Base-by-base conservation (phyloP, 2,329 filamentous ascomycete genomes). In the Beauveria varroae region DNA sequence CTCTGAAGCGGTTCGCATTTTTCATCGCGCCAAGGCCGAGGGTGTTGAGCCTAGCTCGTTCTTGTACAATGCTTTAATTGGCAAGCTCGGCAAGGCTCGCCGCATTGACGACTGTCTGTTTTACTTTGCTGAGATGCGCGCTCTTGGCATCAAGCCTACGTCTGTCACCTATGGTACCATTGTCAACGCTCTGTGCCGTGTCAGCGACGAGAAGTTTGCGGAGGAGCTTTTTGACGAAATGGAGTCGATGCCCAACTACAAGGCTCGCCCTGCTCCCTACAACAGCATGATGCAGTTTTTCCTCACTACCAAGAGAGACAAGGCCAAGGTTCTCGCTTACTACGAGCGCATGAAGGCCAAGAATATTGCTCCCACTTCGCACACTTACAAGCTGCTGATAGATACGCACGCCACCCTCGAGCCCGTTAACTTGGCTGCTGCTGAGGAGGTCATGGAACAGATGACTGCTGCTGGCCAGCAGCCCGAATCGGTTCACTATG, bases 241-340 rank as follows among this genome's bases (percentile, higher is more conserved):
- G 95, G 95, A 99, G 79, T 86, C 88, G 52, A 96, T 96, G 88
- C 89, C 92, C 62, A 99, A 99, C 79, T 99, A 99, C 84, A 98
- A 97, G 81, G 91, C 95, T 46, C 89, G 95, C 10, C 93, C 95
- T 28, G 95, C 95, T 26, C 95, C 95, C 1, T 99, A 99, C 82
- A 97, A 99, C 81, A 96, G 91, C 76, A 90, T 99, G 87, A 99
- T 99, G 86, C 95, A 99, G 73, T 98, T 96, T 79, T 99, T 98
- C 84, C 81, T 98, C 67, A 96, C 91, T 62, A 98, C 93, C 60
- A 98, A 98, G 84, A 91, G 92, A 58, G 93, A 99, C 74, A 93
- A 95, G 77, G 79, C 82, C 74, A 98, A 98, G 85, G 93, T 97
- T 5, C 82, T 99, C 26, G 83, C 87, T 37, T 99, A 98, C 81